phyloP scores from a whole-genome alignment of 176 grass and related monocot species.

The Rhynchospora breviuscula region DNA sequence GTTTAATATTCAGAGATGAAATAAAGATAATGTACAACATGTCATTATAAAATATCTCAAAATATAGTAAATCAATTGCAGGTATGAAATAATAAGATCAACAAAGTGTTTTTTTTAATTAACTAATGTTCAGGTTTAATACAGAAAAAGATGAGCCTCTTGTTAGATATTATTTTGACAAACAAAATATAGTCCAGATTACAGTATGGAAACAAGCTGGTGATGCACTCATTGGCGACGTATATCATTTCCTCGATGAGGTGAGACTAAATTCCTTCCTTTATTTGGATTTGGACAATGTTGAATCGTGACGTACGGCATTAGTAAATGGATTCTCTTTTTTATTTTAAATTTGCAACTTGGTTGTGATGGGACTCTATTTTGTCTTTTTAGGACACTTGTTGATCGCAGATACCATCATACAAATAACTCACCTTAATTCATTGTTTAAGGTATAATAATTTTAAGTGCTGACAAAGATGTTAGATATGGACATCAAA shows the following conservation, averaged over 20 bases:
- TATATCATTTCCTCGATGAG: neutral
- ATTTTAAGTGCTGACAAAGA: neutral
- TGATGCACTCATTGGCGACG: neutral
- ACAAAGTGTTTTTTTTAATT: no score
- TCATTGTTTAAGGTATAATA: neutral
- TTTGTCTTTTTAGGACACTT: constrained; percentile 11
- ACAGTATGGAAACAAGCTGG: neutral
- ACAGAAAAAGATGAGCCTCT: neutral
- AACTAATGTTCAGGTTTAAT: no score
- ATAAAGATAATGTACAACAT: no score
- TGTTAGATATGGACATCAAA: constrained; percentile 2
- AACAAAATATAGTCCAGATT: no score
- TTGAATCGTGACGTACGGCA: constrained; percentile 4
- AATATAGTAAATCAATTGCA: no score
- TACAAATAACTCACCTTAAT: neutral
- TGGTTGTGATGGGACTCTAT: neutral
- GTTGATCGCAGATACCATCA: neutral
- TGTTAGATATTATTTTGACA: neutral
- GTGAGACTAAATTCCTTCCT: neutral
- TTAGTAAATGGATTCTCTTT: neutral
- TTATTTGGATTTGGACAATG: neutral
- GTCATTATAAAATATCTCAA: no score
- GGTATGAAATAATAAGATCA: no score
- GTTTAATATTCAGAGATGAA: no score
- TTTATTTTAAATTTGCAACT: neutral